These are phyloP conservation scores for Bullera alba DNA, from an alignment of 768 basidiomycete species.

Conservation along the genomic window DNA sequence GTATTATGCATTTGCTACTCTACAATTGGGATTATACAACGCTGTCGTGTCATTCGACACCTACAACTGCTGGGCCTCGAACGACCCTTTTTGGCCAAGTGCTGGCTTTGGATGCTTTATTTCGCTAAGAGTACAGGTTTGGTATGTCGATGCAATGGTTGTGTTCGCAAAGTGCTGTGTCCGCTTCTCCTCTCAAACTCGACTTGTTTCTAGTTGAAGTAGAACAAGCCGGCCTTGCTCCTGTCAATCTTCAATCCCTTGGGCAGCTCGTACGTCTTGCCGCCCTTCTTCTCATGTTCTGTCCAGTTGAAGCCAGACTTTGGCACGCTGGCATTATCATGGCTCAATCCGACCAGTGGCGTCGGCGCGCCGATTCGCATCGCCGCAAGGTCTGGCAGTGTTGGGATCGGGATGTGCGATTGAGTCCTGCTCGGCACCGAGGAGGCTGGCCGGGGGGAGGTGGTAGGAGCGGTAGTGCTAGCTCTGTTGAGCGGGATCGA, in stretches of 20 bases:
- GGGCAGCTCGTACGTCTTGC: slow-evolving; percentile 33
- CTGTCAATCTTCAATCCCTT: slow-evolving; percentile 23
- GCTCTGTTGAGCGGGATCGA: no score
- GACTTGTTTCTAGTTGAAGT: slow-evolving; percentile 31
- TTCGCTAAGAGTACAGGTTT: no score
- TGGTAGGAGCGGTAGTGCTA: neutral
- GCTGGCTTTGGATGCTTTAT: no score
- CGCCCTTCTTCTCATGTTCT: slow-evolving; percentile 27
- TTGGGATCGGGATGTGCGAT: neutral
- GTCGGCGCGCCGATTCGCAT: slow-evolving; percentile 5
- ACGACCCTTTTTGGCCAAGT: no score
- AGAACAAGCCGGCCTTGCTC: slow-evolving; percentile 34
- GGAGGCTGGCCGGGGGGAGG: neutral
- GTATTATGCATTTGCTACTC: no score
- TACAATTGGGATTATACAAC: no score
- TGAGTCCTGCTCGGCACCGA: no score
- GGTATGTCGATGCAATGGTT: no score
- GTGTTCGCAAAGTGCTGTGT: no score
- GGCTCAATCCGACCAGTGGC: neutral
- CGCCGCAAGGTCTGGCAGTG: slow-evolving; percentile 12
- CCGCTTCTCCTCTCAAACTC: no score
- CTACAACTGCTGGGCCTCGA: no score
- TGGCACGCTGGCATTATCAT: slow-evolving; percentile 6
- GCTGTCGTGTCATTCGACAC: no score
- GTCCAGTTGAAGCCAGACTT: slow-evolving; percentile 29